Base-by-base conservation (phyloP, 306 rosid genomes). In the Alnus rubra region DNA sequence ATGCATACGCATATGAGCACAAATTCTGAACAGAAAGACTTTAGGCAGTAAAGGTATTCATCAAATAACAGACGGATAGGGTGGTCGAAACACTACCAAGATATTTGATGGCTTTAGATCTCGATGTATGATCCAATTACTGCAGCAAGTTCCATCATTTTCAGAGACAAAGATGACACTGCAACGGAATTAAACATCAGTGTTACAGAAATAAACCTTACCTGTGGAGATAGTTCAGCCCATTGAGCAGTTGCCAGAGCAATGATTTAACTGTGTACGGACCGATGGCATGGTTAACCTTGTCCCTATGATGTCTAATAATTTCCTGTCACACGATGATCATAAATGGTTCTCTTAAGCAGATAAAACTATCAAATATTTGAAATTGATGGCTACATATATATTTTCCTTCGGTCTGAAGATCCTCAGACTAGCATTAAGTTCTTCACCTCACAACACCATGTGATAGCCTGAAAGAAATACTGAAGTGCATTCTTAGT, bases 161-260 rank as follows among this genome's bases (percentile, higher is more conserved):
- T 68, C 53, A 74, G 69, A 33, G 42, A 76, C 44, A 75, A 65
- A 60, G 74, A 74, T 71, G 51, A 55, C 5, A 54, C 56, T 19
- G 44, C 73, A 80, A 69, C 77, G 51, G 37, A 84, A 76, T 19
- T 51, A 69, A 65, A 69, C 71, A 4, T 75, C 31, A 80, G 49
- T 69, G 56, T 82, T 71, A 23, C 58, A 51, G 59, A 74, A 78
- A 45, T 65, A 74, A 77, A 69, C 39, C 47, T 58, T 77, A 84
- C 98, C 98, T 91, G 76, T 94, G 98, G 78, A 94, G 92, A 87
- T 92, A 94, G 78, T 92, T 94, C 77, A 94, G 86, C 59, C 98
- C 98, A 77, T 94, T 94, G 74, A 94, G 97, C 83, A 94, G 85
- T 87, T 94, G 98, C 97, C 97, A 94, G 62, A 94, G 97, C 83